A percentile compares a stretch with the other conserved stretches of the same genome.
Evolutionary conservation across 495 filamentous ascomycete species (phyloP).

Genomic region (Penicillium salamii): DNA sequence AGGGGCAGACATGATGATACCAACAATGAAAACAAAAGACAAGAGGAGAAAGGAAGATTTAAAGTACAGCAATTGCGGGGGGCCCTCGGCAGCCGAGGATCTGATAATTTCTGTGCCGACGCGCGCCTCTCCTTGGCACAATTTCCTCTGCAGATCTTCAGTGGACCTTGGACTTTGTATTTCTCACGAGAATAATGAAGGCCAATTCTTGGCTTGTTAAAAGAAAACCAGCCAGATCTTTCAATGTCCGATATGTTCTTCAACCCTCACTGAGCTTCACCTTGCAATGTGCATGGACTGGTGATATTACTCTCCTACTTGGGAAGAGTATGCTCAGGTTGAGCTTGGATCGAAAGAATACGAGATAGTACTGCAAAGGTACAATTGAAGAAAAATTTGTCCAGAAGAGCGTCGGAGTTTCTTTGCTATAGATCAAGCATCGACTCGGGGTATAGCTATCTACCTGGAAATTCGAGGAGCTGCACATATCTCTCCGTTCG

Average conservation of each 20-base stretch:
- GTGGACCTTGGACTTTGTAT: too few species aligned
- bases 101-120: slow-evolving; percentile 23
- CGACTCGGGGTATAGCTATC: slow-evolving; percentile 49
- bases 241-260: too few species aligned
- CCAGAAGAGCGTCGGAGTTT: slow-evolving; percentile 39
- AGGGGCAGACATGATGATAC: slow-evolving; percentile 52
- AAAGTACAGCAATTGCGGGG: slow-evolving; percentile 28
- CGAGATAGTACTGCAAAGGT: background rate
- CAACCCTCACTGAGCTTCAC: too few species aligned
- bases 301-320: too few species aligned
- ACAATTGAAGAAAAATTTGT: slow-evolving; percentile 6
- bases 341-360: too few species aligned
- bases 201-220: too few species aligned
- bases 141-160: slow-evolving; percentile 1
- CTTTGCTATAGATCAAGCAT: slow-evolving; percentile 49
- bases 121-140: slow-evolving; percentile 10
- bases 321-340: too few species aligned
- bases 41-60: slow-evolving; percentile 6
- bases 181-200: too few species aligned
- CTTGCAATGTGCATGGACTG: too few species aligned
- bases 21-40: slow-evolving; percentile 1
- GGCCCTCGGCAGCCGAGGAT: slow-evolving; percentile 27
- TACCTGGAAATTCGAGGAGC: slow-evolving; percentile 51
- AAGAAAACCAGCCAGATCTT: too few species aligned
- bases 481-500: slow-evolving; percentile 46